A percentile compares a stretch with the other conserved stretches of the same genome.
Conservation (phyloP, 2,329 filamentous ascomycete genomes). For the Scedosporium apiospermum region DNA sequence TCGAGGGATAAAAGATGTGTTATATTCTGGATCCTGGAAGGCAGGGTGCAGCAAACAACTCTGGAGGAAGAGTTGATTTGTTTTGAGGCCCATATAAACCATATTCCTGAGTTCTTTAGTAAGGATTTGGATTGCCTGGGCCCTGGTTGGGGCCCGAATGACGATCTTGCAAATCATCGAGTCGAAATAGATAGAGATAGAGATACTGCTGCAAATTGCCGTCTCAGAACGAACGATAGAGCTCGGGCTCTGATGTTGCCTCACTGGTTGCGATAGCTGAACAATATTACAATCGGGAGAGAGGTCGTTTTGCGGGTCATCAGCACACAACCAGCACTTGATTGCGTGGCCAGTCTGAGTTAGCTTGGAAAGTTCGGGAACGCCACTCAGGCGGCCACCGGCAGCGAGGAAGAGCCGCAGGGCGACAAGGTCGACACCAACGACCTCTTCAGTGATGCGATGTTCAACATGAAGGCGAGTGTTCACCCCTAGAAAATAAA, state of each 20-base stretch:
- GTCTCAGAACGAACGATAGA: slow-evolving; percentile 29
- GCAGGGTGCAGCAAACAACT: slow-evolving; percentile 52
- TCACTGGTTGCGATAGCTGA: slow-evolving; percentile 20
- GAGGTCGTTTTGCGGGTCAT: slow-evolving; percentile 28
- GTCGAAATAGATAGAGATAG: slow-evolving; percentile 34
- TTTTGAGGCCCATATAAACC: slow-evolving; percentile 36
- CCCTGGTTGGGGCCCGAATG: slow-evolving; percentile 28
- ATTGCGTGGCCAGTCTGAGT: slow-evolving; percentile 28
- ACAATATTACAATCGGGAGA: slow-evolving; percentile 25
- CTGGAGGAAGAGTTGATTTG: slow-evolving; percentile 65
- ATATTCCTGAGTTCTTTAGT: slow-evolving; percentile 20
- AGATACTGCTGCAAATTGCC: slow-evolving; percentile 23
- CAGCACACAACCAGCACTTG: slow-evolving; percentile 33
- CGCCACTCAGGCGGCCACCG: background rate
- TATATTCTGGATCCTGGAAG: slow-evolving; percentile 54
- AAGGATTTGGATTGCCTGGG: slow-evolving; percentile 25
- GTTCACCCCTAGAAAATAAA: slow-evolving; percentile 40
- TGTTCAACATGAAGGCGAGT: slow-evolving; percentile 32
- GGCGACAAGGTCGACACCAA: background rate
- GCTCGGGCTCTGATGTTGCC: slow-evolving; percentile 9
- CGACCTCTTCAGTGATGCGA: background rate
- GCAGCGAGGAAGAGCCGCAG: background rate
- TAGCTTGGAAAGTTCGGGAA: background rate
- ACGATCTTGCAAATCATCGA: slow-evolving; percentile 37
- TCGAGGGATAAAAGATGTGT: slow-evolving; percentile 62